Percentiles rank a stretch among this genome's conserved stretches.
Conservation (phyloP, 2,329 filamentous ascomycete species). For the Alternaria panax region DNA sequence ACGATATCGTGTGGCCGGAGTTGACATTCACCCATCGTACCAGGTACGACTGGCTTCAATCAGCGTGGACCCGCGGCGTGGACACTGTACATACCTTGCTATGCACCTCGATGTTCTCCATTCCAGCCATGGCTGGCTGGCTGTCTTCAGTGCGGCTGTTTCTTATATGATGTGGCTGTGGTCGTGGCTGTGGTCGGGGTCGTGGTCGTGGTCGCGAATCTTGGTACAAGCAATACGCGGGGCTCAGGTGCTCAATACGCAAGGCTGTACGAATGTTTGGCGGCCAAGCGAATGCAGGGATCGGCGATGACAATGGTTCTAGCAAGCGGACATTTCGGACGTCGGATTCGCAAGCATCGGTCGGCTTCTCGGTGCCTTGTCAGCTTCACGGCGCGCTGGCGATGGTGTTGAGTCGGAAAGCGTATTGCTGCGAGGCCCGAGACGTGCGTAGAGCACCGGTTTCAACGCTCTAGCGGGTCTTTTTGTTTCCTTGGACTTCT, state of each 20-base stretch:
- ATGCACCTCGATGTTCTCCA: constrained; percentile 96
- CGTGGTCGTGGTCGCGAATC: not conserved
- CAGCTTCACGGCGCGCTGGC: constrained; percentile 2
- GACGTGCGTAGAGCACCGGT: not conserved
- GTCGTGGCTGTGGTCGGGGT: not conserved
- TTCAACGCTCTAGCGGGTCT: too few relatives aligned
- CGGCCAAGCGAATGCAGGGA: constrained; percentile 8
- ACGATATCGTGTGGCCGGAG: constrained; percentile 90
- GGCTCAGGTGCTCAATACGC: constrained; percentile 10
- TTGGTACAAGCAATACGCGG: constrained; percentile 5
- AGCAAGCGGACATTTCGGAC: constrained; percentile 11
- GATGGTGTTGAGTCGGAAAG: constrained; percentile 2
- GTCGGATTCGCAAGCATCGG: not conserved
- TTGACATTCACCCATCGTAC: constrained; percentile 96
- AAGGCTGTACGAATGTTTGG: constrained; percentile 4
- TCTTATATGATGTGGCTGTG: not conserved
- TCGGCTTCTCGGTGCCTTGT: constrained; percentile 1
- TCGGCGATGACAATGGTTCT: not conserved
- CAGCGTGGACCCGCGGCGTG: constrained; percentile 16
- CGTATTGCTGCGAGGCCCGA: constrained; percentile 7
- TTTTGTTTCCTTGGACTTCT: not conserved
- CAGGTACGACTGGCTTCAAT: constrained; percentile 80
- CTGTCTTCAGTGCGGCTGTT: not conserved
- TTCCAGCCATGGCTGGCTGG: constrained; percentile 74
- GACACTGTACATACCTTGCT: constrained; percentile 75